Conservation (phyloP, 768 basidiomycete species). For the Piloderma croceum region DNA sequence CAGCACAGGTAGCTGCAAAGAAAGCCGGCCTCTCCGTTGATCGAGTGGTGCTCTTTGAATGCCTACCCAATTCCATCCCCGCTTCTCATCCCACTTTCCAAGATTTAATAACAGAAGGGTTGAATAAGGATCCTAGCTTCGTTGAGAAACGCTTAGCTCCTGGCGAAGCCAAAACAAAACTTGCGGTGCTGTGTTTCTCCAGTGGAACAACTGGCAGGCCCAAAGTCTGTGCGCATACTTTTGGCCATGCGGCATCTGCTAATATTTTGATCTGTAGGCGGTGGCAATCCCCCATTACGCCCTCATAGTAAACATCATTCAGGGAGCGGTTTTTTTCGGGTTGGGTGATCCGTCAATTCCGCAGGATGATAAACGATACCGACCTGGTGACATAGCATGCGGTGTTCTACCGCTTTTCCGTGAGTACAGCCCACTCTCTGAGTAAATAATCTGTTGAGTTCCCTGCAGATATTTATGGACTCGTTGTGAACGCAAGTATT, state of each 20-base stretch:
- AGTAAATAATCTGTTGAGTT: not conserved
- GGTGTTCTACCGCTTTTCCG: constrained; percentile 25
- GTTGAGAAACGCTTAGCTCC: constrained; percentile 34
- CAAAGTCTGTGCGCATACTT: constrained; percentile 27
- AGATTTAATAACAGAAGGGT: constrained; percentile 31
- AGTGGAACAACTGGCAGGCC: constrained; percentile 51
- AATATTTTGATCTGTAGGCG: constrained; percentile 24
- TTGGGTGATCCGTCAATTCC: constrained; percentile 25
- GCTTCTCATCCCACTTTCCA: not conserved
- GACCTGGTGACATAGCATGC: constrained; percentile 38
- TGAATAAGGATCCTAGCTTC: constrained; percentile 23
- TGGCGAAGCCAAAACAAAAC: constrained; percentile 43
- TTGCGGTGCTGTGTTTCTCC: constrained; percentile 46
- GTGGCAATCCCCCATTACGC: constrained; percentile 45
- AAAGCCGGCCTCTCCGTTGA: constrained; percentile 25
- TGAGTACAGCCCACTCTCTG: constrained; percentile 4
- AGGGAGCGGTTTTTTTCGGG: constrained; percentile 32
- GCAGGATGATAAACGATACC: constrained; percentile 33
- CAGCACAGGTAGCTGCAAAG: constrained; percentile 42
- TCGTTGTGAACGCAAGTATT: constrained; percentile 29
- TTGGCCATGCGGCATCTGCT: not conserved
- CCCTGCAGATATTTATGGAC: constrained; percentile 36
- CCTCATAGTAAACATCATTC: constrained; percentile 40
- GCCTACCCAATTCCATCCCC: constrained; percentile 35
- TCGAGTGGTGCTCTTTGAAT: constrained; percentile 32